Evolutionary conservation across 1,284 basidiomycete genomes (phyloP).

Genomic region (Ceratobasidium sp.): DNA sequence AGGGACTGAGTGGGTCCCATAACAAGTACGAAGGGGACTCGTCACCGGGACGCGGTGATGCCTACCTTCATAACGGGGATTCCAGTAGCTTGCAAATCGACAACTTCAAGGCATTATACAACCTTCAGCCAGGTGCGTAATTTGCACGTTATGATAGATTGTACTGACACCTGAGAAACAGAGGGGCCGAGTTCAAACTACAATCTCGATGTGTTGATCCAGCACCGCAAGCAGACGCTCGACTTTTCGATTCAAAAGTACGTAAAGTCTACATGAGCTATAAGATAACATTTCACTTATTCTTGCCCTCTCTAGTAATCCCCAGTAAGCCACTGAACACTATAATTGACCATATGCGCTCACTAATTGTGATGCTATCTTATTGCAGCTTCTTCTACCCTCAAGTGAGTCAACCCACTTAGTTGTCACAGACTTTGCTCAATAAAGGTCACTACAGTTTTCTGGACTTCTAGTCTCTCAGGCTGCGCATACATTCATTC

Average conservation of each 20-base stretch:
- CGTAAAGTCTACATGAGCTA: background rate
- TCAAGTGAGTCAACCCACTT: background rate
- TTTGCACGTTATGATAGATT: background rate
- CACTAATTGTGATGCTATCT: background rate
- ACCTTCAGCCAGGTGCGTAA: constrained; percentile 18
- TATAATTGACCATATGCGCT: background rate
- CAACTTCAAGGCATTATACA: constrained; percentile 9
- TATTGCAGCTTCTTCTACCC: constrained; percentile 9
- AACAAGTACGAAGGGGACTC: constrained; percentile 34
- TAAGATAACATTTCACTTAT: background rate
- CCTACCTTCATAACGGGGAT: constrained; percentile 26
- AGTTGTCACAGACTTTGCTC: background rate
- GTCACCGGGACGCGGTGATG: constrained; percentile 16
- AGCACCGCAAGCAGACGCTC: background rate
- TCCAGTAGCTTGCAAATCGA: background rate
- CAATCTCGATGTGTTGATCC: background rate
- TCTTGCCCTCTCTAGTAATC: constrained; percentile 8
- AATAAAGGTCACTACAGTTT: background rate
- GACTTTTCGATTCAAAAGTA: constrained; percentile 11
- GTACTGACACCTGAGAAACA: background rate
- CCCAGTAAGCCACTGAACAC: background rate
- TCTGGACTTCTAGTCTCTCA: constrained; percentile 7
- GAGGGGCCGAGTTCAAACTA: background rate
- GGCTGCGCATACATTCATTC: constrained; percentile 14
- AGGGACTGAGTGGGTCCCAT: constrained; percentile 26